Conservation (phyloP, 371 early-diverging fungal species). For the Lichtheimia corymbifera region DNA sequence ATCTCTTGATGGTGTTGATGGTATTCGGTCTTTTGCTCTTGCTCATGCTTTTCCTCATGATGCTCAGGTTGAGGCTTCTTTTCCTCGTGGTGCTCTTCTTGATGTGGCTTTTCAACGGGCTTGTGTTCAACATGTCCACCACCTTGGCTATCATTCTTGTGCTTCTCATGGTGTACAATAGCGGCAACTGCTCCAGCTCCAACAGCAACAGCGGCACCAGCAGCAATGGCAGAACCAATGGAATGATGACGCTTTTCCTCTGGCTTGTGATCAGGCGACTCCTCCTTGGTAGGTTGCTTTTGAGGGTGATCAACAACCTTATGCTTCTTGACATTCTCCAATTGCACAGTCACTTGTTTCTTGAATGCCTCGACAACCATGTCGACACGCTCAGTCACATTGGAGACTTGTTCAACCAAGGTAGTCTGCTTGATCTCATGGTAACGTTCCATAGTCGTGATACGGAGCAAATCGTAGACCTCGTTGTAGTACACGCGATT, state of each 20-base stretch:
- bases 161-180: too few species aligned
- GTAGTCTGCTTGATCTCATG: not conserved
- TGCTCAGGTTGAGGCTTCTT: not conserved
- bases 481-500: not conserved
- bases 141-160: not conserved
- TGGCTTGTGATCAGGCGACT: too few species aligned
- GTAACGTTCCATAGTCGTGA: not conserved
- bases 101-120: not conserved
- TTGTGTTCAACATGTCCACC: not conserved
- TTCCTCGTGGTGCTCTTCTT: not conserved
- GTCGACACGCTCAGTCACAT: not conserved
- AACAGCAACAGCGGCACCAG: not conserved
- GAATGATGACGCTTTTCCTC: too few species aligned
- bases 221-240: not conserved
- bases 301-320: not conserved
- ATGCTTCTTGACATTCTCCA: not conserved
- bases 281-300: too few species aligned
- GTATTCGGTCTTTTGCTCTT: not conserved
- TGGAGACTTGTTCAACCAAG: not conserved
- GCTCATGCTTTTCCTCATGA: not conserved
- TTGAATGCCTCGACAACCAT: not conserved
- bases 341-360: not conserved
- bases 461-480: not conserved
- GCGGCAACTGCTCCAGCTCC: not conserved
- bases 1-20: too few species aligned